Evolutionary conservation across 352 stramenopile species (phyloP), one percentile per base, ranked within the genome.

Genomic region (Phytophthora sp.): DNA sequence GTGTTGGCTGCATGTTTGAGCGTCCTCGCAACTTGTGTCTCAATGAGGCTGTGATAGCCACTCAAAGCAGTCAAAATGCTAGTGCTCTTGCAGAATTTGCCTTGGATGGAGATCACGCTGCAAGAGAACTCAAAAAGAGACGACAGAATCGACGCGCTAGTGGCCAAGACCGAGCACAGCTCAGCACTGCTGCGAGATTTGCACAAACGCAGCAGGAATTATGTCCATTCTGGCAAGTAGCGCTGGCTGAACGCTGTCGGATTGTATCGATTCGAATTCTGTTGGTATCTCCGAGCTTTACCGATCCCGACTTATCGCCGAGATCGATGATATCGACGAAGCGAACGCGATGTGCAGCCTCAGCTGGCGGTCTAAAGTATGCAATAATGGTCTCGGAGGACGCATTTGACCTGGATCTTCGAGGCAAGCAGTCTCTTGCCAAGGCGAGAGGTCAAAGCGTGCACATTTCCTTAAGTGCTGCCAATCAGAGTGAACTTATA

Each of bases 171-270:
- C 57, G n/a, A 27, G 18, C 24, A 13, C 36, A 49, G 20, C 26
- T 49, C 13, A 69, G 13, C 35, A 52, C 20, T 20, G 38, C 30
- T 13, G 38, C 52, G 13, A 60, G 60, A 5, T 87, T 79, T 29
- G 54, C 79, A 0, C 82, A 94, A 55, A 91, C 86, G 0, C 84
- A 92, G 68, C 82, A 90, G 36, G 86, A 94, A 50, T 49, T 80
- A 23, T 92, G 80, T 76, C 86, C 86, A 5, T 94, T 94, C 50
- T 94, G 86, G 86, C 77, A 94, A 33, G 71, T 85, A 3, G 49
- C 58, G 13, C 39, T 90, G 23, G 7, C 47, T 18, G 42, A 63
- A 24, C 64, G 79, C 33, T 77, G 74, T 50, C 76, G 76, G 4
- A 80, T 91, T 30, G 71, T 84, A 38, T 69, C 55, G 24, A 70